Evolutionary conservation across 2,329 filamentous ascomycete species (phyloP), one percentile per base, ranked within the genome.

Genomic region (Samsoniella hepiali): DNA sequence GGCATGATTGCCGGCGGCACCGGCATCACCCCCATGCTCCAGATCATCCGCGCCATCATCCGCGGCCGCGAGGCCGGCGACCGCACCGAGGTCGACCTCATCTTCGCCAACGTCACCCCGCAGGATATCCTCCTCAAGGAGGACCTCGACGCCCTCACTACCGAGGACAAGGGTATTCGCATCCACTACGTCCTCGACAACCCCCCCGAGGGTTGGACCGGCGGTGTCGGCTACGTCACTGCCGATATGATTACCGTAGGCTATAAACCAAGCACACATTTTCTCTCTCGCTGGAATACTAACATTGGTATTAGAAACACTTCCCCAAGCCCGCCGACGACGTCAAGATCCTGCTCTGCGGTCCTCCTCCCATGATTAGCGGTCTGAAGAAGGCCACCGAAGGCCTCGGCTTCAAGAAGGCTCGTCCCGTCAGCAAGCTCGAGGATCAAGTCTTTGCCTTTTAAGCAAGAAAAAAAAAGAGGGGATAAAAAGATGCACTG

Each of bases 391-490:
- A 98, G 85, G 86, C 92, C 7, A 89, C 93, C 58, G 92, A 96
- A 79, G 84, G 86, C 67, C 84, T 98, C 27, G 95, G 95, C 64
- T 99, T 90, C 82, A 85, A 91, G 74, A 98, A 98, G 84, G 91
- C 95, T 49, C 87, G 88, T 66, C 92, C 94, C 51, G 93, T 98
- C 72, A 97, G 93, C 88, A 98, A 98, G 86, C 88, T 98, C 61
- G 91, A 94, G 75, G 95, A 99, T 77, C 95, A 98, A 79, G 91
- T 99, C 69, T 99, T 99, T 81, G 93, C 91, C 74, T 99, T 99
- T 80, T 80, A 78, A 73, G 62, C 34, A 22, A 3, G 45, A 55
- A 45, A 53, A 29, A 5, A 3, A 34, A 45, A 50, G 31, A 13
- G 15, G n/a, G 4, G 11, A 32, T 13, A 5, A 36, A 38, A 44